Evolutionary conservation across 306 rosid species (phyloP).

Genomic region (Cyamopsis tetragonoloba): DNA sequence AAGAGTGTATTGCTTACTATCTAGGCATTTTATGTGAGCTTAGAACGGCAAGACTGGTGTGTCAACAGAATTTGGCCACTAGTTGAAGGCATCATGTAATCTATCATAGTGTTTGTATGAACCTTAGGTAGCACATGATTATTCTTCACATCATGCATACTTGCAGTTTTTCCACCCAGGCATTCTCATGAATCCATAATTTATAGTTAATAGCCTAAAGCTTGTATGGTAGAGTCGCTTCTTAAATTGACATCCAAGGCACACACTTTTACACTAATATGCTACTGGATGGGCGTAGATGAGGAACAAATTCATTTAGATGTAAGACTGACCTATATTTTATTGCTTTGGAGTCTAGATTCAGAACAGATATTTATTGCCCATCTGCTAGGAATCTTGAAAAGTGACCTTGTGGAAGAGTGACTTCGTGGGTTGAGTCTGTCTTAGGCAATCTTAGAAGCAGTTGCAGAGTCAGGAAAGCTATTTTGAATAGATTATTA

Average conservation of each 20-base stretch:
- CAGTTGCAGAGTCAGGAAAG: background rate
- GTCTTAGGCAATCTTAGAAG: background rate
- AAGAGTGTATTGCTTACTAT: background rate
- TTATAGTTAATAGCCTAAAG: background rate
- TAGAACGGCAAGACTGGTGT: too few species aligned
- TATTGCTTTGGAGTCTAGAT: background rate
- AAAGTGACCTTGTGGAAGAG: background rate
- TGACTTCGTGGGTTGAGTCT: background rate
- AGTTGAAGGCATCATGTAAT: background rate
- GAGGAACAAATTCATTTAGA: background rate
- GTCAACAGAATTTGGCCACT: too few species aligned
- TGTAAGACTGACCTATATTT: background rate
- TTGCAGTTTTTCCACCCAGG: background rate
- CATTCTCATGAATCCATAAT: background rate
- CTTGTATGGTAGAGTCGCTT: background rate
- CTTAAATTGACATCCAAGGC: background rate
- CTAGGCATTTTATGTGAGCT: background rate
- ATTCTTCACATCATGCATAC: background rate
- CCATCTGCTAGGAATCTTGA: background rate
- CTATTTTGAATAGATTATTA: background rate
- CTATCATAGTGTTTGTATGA: background rate
- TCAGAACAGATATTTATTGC: background rate
- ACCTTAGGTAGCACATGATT: background rate
- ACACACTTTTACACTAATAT: background rate
- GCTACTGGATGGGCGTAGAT: background rate